Conservation (phyloP, 129 eudicot genomes). For the Flaveria linearis region DNA sequence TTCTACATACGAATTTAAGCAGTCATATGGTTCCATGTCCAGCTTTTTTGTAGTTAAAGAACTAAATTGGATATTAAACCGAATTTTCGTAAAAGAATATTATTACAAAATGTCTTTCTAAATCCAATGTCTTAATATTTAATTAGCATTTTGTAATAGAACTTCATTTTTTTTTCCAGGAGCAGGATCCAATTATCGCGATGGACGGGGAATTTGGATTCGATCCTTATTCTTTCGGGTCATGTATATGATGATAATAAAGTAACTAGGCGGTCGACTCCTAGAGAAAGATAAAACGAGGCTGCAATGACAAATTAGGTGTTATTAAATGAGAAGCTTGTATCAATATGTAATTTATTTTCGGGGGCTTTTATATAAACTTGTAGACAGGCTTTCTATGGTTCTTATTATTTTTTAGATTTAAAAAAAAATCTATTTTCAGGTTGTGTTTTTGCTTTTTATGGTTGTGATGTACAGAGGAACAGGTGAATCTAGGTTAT, state of each 20-base stretch:
- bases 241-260: slow-evolving; percentile 38
- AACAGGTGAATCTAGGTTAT: neutral
- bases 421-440: slow-evolving; percentile 6
- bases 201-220: slow-evolving; percentile 60
- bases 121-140: neutral
- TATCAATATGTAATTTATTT: slow-evolving; percentile 49
- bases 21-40: no score
- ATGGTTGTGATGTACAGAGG: slow-evolving; percentile 22
- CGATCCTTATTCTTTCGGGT: slow-evolving; percentile 62
- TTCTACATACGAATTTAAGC: no score
- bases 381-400: slow-evolving; percentile 37
- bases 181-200: slow-evolving; percentile 55
- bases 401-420: slow-evolving; percentile 25
- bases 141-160: neutral
- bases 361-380: slow-evolving; percentile 32
- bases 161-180: slow-evolving; percentile 47
- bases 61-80: no score
- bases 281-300: slow-evolving; percentile 38
- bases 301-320: slow-evolving; percentile 35
- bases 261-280: slow-evolving; percentile 40
- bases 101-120: no score
- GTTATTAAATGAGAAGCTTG: slow-evolving; percentile 39
- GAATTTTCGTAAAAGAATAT: no score
- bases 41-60: no score
- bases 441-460: neutral